Conservation (phyloP, 805 yeast genomes). For the Ogataea corticis region DNA sequence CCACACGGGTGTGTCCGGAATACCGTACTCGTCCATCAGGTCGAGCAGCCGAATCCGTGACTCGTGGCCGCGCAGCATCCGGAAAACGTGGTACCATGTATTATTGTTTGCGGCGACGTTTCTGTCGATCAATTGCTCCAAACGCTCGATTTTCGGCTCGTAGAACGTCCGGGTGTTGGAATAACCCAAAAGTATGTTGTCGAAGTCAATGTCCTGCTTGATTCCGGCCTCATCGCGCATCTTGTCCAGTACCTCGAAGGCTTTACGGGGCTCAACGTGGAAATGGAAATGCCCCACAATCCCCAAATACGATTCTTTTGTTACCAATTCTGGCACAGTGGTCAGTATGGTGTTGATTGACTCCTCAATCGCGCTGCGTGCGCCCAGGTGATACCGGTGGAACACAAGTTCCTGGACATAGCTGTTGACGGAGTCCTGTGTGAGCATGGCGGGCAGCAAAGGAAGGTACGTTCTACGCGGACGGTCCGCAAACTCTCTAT, state of each 20-base stretch:
- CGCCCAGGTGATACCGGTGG: slow-evolving; percentile 18
- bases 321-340: slow-evolving; percentile 16
- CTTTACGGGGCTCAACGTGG: slow-evolving; percentile 16
- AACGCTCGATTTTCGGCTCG: slow-evolving; percentile 17
- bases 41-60: slow-evolving; percentile 22
- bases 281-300: slow-evolving; percentile 21
- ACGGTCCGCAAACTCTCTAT: slow-evolving; percentile 23
- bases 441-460: slow-evolving; percentile 11
- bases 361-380: slow-evolving; percentile 14
- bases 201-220: slow-evolving; percentile 29
- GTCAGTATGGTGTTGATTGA: slow-evolving; percentile 15
- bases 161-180: slow-evolving; percentile 18
- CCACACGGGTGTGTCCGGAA: slow-evolving; percentile 26
- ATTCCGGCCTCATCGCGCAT: slow-evolving; percentile 24
- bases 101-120: slow-evolving; percentile 23
- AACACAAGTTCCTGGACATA: slow-evolving; percentile 23
- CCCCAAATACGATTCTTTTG: slow-evolving; percentile 23
- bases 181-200: slow-evolving; percentile 26
- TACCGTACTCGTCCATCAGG: slow-evolving; percentile 24
- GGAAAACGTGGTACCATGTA: slow-evolving; percentile 32
- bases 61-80: slow-evolving; percentile 18
- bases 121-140: slow-evolving; percentile 17
- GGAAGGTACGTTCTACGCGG: slow-evolving; percentile 22
- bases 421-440: slow-evolving; percentile 12
- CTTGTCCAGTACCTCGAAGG: slow-evolving; percentile 18